Evolutionary conservation across 495 filamentous ascomycete species (phyloP).

Genomic region (Tuber brumale): DNA sequence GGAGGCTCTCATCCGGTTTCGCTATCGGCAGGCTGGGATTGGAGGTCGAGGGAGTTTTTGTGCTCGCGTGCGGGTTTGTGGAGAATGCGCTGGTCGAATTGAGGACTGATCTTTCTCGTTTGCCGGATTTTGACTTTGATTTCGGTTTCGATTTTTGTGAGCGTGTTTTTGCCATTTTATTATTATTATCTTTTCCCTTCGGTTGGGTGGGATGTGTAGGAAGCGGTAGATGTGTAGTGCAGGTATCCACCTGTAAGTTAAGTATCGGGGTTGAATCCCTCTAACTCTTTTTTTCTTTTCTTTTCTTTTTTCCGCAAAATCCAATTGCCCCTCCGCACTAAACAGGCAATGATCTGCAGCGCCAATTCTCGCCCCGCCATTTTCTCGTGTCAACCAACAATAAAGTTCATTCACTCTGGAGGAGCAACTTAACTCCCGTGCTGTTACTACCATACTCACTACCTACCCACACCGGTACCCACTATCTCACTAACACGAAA

Average conservation of each 20-base stretch:
- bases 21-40: constrained; percentile 45
- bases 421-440: neutral
- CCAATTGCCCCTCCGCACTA: constrained; percentile 11
- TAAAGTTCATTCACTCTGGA: neutral
- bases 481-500: neutral
- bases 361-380: constrained; percentile 17
- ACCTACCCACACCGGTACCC: neutral
- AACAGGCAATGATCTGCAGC: constrained; percentile 6
- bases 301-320: neutral
- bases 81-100: constrained; percentile 31
- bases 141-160: constrained; percentile 15
- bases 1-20: constrained; percentile 48
- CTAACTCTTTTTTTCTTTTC: neutral
- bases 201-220: neutral
- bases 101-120: constrained; percentile 31
- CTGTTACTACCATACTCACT: neutral
- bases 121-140: constrained; percentile 16
- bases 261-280: neutral
- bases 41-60: constrained; percentile 25
- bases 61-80: constrained; percentile 48
- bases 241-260: neutral
- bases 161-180: constrained; percentile 40
- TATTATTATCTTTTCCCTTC: neutral
- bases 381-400: constrained; percentile 1
- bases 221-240: constrained; percentile 5